phyloP scores from a whole-genome alignment of 129 eudicot species.

The Lonicera japonica region DNA sequence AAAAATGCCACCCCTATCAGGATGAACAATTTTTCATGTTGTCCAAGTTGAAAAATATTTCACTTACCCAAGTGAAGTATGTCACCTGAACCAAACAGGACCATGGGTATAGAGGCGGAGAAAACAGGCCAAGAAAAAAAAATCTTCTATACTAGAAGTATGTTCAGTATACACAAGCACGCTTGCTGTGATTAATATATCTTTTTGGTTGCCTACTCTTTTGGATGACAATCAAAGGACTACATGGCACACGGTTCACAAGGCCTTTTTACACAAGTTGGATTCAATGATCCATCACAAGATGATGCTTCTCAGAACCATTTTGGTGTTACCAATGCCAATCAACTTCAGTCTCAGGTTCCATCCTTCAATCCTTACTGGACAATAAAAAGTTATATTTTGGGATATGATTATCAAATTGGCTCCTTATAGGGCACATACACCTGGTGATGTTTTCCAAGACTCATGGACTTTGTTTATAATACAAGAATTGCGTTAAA shows the following conservation, averaged over 20 bases:
- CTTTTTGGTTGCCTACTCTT: neutral
- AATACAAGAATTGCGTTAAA: neutral
- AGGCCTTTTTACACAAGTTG: constrained; percentile 80
- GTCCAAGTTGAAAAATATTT: too few species aligned
- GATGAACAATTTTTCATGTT: too few species aligned
- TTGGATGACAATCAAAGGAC: constrained; percentile 37
- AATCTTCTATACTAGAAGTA: too few species aligned
- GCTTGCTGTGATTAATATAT: neutral
- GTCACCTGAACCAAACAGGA: too few species aligned
- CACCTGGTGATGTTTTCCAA: neutral
- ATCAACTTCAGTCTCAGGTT: constrained; percentile 80
- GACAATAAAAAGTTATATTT: neutral
- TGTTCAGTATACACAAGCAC: neutral
- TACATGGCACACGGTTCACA: constrained; percentile 92
- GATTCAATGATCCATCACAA: constrained; percentile 72
- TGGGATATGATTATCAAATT: neutral
- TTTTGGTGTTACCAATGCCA: constrained; percentile 47
- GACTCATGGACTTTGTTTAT: too few species aligned
- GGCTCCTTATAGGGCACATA: neutral
- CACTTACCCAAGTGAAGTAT: too few species aligned
- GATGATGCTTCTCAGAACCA: constrained; percentile 76
- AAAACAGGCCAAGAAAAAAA: too few species aligned
- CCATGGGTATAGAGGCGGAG: too few species aligned
- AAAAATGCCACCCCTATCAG: too few species aligned
- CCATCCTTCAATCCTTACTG: neutral